These are phyloP conservation scores for Lanmaoa pseudosensibilis DNA, from an alignment of 768 basidiomycete species.

Conservation along the genomic window DNA sequence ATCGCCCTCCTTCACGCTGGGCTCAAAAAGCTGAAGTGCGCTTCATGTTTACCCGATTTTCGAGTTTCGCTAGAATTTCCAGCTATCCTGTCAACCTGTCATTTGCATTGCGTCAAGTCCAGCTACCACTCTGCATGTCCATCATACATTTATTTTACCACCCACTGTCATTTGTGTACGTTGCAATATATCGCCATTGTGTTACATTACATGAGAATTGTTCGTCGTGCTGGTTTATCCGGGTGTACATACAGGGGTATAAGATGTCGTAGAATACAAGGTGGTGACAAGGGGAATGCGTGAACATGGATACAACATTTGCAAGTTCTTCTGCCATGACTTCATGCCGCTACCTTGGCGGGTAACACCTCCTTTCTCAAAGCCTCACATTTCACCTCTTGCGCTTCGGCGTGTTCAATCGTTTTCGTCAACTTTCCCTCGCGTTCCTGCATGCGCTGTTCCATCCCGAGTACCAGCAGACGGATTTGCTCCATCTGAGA, in stretches of 20 bases:
- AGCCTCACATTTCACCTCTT: slow-evolving; percentile 54
- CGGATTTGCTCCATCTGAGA: slow-evolving; percentile 70
- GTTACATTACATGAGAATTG: slow-evolving; percentile 9
- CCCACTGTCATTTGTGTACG: slow-evolving; percentile 32
- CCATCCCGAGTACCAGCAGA: slow-evolving; percentile 71
- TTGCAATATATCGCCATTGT: slow-evolving; percentile 30
- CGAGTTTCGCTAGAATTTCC: slow-evolving; percentile 27
- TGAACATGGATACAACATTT: slow-evolving; percentile 7
- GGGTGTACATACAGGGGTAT: slow-evolving; percentile 8
- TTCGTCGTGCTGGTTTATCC: not conserved
- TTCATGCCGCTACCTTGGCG: slow-evolving; percentile 19
- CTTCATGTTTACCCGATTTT: slow-evolving; percentile 27
- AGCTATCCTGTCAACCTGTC: slow-evolving; percentile 22
- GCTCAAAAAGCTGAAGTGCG: slow-evolving; percentile 30
- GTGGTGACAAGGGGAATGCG: slow-evolving; percentile 14
- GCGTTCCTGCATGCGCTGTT: slow-evolving; percentile 62
- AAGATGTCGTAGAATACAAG: slow-evolving; percentile 26
- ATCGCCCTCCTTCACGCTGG: slow-evolving; percentile 19
- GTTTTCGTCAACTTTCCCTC: slow-evolving; percentile 62
- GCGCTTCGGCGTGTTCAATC: slow-evolving; percentile 59
- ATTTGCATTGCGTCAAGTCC: slow-evolving; percentile 29
- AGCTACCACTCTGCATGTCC: slow-evolving; percentile 23
- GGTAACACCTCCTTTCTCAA: slow-evolving; percentile 41
- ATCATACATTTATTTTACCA: slow-evolving; percentile 25
- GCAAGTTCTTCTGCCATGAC: not conserved